These are phyloP conservation scores for Penicillium paradoxum DNA, from an alignment of 495 filamentous ascomycete genomes.

Conservation along the genomic window DNA sequence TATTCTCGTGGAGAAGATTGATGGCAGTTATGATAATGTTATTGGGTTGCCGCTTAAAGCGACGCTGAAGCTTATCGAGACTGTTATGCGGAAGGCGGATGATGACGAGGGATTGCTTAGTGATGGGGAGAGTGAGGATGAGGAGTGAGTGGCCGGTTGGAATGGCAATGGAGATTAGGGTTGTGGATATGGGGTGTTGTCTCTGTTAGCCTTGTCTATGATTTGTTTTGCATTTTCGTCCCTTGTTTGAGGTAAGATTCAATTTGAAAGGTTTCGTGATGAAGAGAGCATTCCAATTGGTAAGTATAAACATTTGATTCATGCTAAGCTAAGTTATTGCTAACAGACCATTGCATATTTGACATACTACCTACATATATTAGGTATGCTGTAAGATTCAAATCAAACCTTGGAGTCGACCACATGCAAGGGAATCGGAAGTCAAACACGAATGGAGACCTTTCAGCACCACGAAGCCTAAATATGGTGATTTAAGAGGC, in stretches of 20 bases:
- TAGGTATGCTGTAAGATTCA: no score
- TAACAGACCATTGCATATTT: neutral
- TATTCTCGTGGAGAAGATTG: slow-evolving; percentile 78
- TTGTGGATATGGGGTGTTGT: neutral
- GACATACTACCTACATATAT: no score
- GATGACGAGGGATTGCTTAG: slow-evolving; percentile 45
- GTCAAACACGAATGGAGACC: no score
- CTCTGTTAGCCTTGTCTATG: neutral
- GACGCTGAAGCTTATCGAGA: slow-evolving; percentile 79
- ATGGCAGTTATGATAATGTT: slow-evolving; percentile 91
- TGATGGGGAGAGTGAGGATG: slow-evolving; percentile 31
- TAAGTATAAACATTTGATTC: neutral
- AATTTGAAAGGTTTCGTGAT: neutral
- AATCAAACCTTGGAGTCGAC: no score
- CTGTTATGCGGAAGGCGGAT: slow-evolving; percentile 56
- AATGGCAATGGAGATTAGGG: neutral
- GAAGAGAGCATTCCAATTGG: no score
- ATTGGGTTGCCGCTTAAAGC: slow-evolving; percentile 85
- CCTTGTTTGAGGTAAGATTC: neutral
- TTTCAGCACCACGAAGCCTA: no score
- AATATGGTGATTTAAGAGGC: no score
- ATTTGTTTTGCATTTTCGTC: neutral
- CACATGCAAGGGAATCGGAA: no score
- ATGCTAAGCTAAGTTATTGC: neutral
- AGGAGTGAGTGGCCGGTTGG: neutral